phyloP scores from a whole-genome alignment of 495 filamentous ascomycete genomes.

The Annulohypoxylon nitens region DNA sequence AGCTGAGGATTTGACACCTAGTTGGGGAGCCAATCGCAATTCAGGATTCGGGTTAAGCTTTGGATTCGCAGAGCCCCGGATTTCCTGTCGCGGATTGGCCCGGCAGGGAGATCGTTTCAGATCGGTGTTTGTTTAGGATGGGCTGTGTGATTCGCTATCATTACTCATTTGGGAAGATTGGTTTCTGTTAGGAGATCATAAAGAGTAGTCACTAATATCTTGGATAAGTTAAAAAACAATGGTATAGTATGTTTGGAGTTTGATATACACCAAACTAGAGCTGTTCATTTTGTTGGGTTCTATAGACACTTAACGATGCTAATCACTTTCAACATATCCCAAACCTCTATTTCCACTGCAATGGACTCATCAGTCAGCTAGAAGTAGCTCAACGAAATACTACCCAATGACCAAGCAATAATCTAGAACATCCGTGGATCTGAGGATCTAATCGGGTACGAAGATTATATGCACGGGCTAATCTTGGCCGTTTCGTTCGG shows the following conservation, averaged over 20 bases:
- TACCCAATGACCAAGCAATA: background rate
- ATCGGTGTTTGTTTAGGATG: background rate
- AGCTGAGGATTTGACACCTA: conserved; percentile 33
- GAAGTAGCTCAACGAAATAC: background rate
- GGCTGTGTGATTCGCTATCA: conserved; percentile 30
- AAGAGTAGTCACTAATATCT: background rate
- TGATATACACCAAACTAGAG: background rate
- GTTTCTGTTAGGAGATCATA: background rate
- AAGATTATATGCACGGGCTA: conserved; percentile 18
- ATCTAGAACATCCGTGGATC: conserved; percentile 20
- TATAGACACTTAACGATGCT: background rate
- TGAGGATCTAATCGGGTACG: conserved; percentile 4
- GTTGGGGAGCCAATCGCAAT: conserved; percentile 46
- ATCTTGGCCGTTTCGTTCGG: conserved; percentile 34
- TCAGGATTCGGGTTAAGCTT: conserved; percentile 22
- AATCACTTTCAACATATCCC: background rate
- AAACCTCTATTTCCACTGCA: background rate
- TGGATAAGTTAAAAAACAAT: background rate
- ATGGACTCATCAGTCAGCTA: background rate
- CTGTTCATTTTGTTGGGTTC: background rate
- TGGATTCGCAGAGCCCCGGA: conserved; percentile 14
- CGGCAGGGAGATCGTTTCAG: conserved; percentile 31
- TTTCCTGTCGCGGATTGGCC: conserved; percentile 24
- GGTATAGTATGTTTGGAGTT: background rate
- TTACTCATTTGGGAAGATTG: conserved; percentile 29